Evolutionary conservation across 2,329 filamentous ascomycete species (phyloP).

Genomic region (Apiospora phragmitis): DNA sequence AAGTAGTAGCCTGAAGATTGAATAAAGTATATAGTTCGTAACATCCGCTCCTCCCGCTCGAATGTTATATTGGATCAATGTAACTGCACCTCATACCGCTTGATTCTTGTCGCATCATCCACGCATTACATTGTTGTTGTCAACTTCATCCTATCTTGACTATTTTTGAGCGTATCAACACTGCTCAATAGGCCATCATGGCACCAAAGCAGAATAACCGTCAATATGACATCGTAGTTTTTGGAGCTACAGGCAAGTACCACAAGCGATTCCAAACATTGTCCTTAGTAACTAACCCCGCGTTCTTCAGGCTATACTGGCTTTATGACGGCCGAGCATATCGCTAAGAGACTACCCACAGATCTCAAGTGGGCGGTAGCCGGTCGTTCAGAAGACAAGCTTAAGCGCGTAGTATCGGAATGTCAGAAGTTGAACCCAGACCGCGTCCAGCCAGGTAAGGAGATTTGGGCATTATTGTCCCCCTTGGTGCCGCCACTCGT

Average conservation of each 20-base stretch:
- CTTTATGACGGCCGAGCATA: constrained; percentile 31
- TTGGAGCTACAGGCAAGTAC: constrained; percentile 56
- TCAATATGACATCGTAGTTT: constrained; percentile 58
- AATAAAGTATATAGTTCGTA: neutral
- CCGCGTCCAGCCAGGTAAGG: constrained; percentile 67
- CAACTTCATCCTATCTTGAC: neutral
- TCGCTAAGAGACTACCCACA: constrained; percentile 30
- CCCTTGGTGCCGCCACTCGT: neutral
- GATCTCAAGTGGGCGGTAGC: constrained; percentile 33
- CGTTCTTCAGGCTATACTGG: constrained; percentile 31
- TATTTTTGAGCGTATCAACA: neutral
- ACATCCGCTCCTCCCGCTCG: neutral
- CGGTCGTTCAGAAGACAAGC: constrained; percentile 46
- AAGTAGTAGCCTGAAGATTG: neutral
- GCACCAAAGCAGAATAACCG: constrained; percentile 36
- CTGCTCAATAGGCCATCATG: neutral
- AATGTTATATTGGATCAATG: neutral
- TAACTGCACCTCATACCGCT: neutral
- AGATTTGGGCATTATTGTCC: neutral
- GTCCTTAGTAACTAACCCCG: neutral
- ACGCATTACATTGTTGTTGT: neutral
- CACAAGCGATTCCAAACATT: neutral
- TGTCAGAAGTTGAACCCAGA: constrained; percentile 68
- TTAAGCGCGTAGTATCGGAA: constrained; percentile 67
- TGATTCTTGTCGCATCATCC: neutral